Evolutionary conservation across 2,329 filamentous ascomycete species (phyloP).

Genomic region (Cryphonectria japonica): DNA sequence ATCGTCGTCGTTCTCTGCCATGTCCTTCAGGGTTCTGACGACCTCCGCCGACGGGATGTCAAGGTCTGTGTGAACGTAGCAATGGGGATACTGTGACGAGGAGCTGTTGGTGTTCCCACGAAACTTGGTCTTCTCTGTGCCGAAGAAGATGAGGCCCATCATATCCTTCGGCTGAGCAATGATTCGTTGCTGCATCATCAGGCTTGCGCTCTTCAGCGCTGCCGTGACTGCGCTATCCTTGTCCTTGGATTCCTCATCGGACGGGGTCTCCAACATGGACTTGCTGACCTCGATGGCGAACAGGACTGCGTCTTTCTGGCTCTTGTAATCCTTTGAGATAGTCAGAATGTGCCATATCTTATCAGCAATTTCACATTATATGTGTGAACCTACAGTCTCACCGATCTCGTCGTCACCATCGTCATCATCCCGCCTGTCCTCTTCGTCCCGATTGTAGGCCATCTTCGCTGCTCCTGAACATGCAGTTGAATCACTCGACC

Average conservation of each 20-base stretch:
- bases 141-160: conserved; percentile 94
- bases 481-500: not conserved
- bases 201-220: conserved; percentile 90
- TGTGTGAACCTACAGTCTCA: conserved; percentile 35
- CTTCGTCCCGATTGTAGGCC: conserved; percentile 45
- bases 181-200: conserved; percentile 97
- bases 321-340: conserved; percentile 73
- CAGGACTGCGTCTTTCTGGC: conserved; percentile 95
- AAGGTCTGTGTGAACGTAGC: conserved; percentile 87
- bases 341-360: not conserved
- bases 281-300: conserved; percentile 92
- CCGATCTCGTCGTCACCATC: conserved; percentile 66
- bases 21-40: conserved; percentile 74
- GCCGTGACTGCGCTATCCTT: conserved; percentile 79
- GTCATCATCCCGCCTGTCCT: conserved; percentile 60
- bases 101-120: conserved; percentile 63
- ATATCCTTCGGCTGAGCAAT: conserved; percentile 96
- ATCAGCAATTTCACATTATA: no score
- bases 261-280: conserved; percentile 78
- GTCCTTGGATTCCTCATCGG: conserved; percentile 69
- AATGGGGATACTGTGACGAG: conserved; percentile 78
- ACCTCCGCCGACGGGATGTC: conserved; percentile 86
- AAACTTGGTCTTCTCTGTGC: conserved; percentile 83
- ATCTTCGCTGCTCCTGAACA: conserved; percentile 31
- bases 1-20: conserved; percentile 80